Evolutionary conservation across 2,329 filamentous ascomycete species (phyloP).

Genomic region (Fusarium annulatum): DNA sequence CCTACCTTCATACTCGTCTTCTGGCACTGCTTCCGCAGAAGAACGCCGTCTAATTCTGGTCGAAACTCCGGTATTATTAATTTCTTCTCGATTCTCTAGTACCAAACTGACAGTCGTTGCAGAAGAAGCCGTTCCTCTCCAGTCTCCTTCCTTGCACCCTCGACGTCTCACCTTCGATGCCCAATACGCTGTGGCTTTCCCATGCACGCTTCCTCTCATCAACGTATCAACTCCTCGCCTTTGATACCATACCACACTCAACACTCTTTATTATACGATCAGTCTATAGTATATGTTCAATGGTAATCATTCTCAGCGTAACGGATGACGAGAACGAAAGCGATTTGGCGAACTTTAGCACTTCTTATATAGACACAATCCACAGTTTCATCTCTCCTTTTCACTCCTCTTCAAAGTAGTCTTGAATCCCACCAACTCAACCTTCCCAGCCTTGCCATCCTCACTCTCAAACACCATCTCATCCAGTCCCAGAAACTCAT

Average conservation of each 20-base stretch:
- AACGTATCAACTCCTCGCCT: background rate
- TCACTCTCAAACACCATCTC: constrained; percentile 11
- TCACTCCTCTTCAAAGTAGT: background rate
- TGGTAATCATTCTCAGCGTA: rapidly evolving
- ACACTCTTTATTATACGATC: rapidly evolving
- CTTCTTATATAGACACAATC: background rate
- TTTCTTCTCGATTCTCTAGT: rapidly evolving
- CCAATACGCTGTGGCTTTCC: background rate
- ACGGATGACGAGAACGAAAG: no score
- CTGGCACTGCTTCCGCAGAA: constrained; percentile 1
- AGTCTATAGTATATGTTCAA: rapidly evolving
- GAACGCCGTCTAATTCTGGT: rapidly evolving
- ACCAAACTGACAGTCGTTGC: background rate
- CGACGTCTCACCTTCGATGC: background rate
- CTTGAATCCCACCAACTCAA: constrained; percentile 12
- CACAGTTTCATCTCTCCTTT: rapidly evolving
- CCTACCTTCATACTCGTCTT: constrained; percentile 8
- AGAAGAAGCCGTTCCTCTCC: background rate
- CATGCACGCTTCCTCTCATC: constrained; percentile 5
- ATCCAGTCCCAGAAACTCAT: constrained; percentile 4
- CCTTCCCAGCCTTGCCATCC: background rate
- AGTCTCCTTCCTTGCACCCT: rapidly evolving
- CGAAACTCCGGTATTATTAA: background rate
- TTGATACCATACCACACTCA: background rate
- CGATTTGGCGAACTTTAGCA: rapidly evolving